Evolutionary conservation across 75 land plant species (phyloP).

Genomic region (Isoetes taiwanensis): DNA sequence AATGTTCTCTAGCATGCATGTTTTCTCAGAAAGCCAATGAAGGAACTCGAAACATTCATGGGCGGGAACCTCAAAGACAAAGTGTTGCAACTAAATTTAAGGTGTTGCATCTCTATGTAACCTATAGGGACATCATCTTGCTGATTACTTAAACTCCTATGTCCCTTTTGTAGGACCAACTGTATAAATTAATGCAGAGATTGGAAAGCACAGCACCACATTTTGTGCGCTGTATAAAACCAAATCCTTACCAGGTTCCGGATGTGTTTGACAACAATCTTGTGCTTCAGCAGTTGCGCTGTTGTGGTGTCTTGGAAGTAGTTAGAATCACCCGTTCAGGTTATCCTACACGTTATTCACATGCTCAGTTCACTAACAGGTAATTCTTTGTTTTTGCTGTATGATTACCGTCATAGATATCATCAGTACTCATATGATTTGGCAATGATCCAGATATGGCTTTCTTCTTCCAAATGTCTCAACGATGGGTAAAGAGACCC

Average conservation of each 20-base stretch:
- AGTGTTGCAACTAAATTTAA: slow-evolving; percentile 84
- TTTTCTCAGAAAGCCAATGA: slow-evolving; percentile 42
- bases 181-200: slow-evolving; percentile 68
- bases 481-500: slow-evolving; percentile 41
- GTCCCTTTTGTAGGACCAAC: slow-evolving; percentile 43
- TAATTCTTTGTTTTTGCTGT: slow-evolving; percentile 12
- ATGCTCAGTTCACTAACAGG: slow-evolving; percentile 83
- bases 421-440: too few relatives aligned
- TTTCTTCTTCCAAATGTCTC: slow-evolving; percentile 49
- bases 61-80: slow-evolving; percentile 45
- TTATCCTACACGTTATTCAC: slow-evolving; percentile 77
- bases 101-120: too few relatives aligned
- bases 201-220: slow-evolving; percentile 79
- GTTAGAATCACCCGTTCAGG: slow-evolving; percentile 84
- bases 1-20: slow-evolving; percentile 29
- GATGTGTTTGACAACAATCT: slow-evolving; percentile 55
- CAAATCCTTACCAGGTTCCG: slow-evolving; percentile 60
- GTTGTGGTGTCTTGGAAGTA: slow-evolving; percentile 88
- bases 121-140: too few relatives aligned
- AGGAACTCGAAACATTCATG: slow-evolving; percentile 18
- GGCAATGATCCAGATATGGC: slow-evolving; percentile 48
- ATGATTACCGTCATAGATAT: neutral
- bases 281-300: slow-evolving; percentile 84
- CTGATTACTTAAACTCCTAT: too few relatives aligned
- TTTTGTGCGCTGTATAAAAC: slow-evolving; percentile 87